phyloP scores from a whole-genome alignment of 208 protist genomes.

The Blechomonas ayalai region DNA sequence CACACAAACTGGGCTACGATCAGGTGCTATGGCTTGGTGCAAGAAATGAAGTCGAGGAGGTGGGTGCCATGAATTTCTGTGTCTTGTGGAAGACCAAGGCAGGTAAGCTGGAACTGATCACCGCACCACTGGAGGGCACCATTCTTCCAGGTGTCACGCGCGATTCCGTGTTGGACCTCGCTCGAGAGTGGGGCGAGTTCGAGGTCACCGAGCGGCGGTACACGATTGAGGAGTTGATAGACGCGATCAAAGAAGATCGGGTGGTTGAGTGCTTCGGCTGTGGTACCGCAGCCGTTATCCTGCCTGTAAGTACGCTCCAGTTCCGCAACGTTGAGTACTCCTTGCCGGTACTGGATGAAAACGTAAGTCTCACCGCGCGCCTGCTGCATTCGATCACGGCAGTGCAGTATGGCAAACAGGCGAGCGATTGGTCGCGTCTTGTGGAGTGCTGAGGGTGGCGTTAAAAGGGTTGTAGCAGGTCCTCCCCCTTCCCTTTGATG shows the following conservation, averaged over 20 bases:
- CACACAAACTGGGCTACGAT: conserved; percentile 85
- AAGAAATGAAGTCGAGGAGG: conserved; percentile 93
- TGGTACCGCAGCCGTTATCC: conserved; percentile 95
- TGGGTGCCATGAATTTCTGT: conserved; percentile 98
- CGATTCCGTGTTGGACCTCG: conserved; percentile 92
- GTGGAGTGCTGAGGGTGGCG: conserved; percentile 8
- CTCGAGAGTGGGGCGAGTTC: conserved; percentile 73
- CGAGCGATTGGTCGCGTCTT: conserved; percentile 39
- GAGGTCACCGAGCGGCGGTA: conserved; percentile 79
- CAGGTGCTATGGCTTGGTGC: conserved; percentile 98
- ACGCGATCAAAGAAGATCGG: conserved; percentile 72
- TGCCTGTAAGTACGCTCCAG: conserved; percentile 83
- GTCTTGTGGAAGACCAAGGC: conserved; percentile 81
- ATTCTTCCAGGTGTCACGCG: conserved; percentile 96
- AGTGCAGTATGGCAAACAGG: conserved; percentile 61
- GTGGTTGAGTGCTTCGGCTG: conserved; percentile 95
- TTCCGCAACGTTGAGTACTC: conserved; percentile 66
- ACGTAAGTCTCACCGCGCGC: conserved; percentile 29
- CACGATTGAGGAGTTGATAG: conserved; percentile 82
- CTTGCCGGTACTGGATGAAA: conserved; percentile 33
- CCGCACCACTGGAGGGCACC: conserved; percentile 91
- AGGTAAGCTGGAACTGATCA: conserved; percentile 89
- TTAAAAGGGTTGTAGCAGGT: conserved; percentile 34
- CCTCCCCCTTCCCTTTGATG: conserved; percentile 67
- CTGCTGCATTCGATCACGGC: conserved; percentile 46